Base-by-base conservation (phyloP, 1,139 yeast species). In the Taphrina communis region DNA sequence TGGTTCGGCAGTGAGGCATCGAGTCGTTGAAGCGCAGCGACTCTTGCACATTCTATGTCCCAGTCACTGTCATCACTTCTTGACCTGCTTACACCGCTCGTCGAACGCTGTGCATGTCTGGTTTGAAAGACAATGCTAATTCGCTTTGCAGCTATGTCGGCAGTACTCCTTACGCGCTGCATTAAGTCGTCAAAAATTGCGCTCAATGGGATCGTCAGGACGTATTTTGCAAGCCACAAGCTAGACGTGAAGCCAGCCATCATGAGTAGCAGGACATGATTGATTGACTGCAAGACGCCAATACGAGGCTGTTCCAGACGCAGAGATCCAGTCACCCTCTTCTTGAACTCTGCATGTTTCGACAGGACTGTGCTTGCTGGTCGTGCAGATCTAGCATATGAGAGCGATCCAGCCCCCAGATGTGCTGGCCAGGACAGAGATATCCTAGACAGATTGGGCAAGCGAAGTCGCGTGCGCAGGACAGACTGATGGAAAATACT, bases 351-450 rank as follows among this genome's bases (percentile, higher is more conserved):
- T 9, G 51, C 51, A 19, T 46, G 51, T 8, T 17, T 46, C 25
- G 51, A 46, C 51, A n/a, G 4, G 25, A 17, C n/a, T n/a, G 51
- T 17, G 8, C 19, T 46, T n/a, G 25, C 25, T 12, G 51, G 51
- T 17, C 51, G n/a, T 4, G 51, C 51, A 9, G 51, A 46, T 46
- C 51, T 46, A n/a, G 51, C 51, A 46, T 46, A 46, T n/a, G 51
- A 46, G 9, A 50, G 53, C 6, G 53, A 50, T 6, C 53, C 53
- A 19, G 53, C 36, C 6, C 36, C 36, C 5, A 50, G n/a, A n/a
- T 50, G 53, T 25, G 53, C 53, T 11, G 36, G 6, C 9, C 12
- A 9, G 11, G 53, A 21, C 14, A 21, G 2, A n/a, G 11, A 36
- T 6, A 35, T 19, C 31, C 53, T 21, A 2, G 53, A 14, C 6